Evolutionary conservation across 2,329 filamentous ascomycete species (phyloP).

Genomic region (Fusarium dlaminii): DNA sequence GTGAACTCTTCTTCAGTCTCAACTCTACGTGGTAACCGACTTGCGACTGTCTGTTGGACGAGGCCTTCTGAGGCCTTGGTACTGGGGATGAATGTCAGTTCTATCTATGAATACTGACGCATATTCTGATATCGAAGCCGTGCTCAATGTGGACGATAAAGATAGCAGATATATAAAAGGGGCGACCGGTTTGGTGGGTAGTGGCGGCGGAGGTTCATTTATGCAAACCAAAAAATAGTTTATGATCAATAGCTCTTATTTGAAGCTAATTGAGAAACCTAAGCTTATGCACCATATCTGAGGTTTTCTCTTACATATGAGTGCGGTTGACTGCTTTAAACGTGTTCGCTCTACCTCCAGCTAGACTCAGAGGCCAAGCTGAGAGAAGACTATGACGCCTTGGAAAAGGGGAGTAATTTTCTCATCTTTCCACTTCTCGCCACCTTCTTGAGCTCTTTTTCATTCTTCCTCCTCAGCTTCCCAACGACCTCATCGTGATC

Average conservation of each 20-base stretch:
- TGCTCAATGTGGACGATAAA: neutral
- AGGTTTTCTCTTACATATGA: neutral
- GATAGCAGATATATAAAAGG: neutral
- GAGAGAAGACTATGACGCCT: neutral
- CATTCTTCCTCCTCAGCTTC: neutral
- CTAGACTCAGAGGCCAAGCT: neutral
- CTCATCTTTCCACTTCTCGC: neutral
- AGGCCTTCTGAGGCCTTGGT: accelerated
- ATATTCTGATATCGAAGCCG: neutral
- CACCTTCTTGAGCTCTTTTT: neutral
- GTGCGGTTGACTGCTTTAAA: neutral
- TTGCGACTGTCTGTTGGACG: accelerated
- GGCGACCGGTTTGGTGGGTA: neutral
- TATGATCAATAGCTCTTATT: neutral
- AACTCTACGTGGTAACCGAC: neutral
- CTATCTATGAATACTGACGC: neutral
- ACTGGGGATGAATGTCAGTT: neutral
- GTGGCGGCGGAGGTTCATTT: neutral
- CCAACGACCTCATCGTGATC: neutral
- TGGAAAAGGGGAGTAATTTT: neutral
- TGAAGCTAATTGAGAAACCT: neutral
- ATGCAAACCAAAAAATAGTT: neutral
- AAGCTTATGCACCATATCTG: neutral
- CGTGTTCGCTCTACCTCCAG: neutral
- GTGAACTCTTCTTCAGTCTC: neutral